phyloP scores from a whole-genome alignment of 257 asterid species.

The Echium plantagineum region DNA sequence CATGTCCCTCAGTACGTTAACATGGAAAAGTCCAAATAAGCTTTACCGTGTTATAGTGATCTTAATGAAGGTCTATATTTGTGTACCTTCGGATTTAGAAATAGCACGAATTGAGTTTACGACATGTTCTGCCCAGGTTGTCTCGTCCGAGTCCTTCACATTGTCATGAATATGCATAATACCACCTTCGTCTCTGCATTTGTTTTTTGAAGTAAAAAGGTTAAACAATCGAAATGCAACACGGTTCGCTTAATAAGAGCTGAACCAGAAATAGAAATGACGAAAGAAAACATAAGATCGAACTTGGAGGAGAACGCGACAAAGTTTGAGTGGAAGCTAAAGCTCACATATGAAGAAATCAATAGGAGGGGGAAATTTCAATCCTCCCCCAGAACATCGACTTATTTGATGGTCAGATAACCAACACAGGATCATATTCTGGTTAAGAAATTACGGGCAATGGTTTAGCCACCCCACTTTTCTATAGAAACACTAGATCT shows the following conservation, averaged over 20 bases:
- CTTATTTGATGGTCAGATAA: neutral
- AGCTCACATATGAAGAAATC: neutral
- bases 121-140: conserved; percentile 45
- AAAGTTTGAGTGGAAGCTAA: no score
- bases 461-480: neutral
- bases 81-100: conserved; percentile 51
- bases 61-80: neutral
- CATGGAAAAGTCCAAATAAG: neutral
- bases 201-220: neutral
- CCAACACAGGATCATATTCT: neutral
- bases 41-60: neutral
- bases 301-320: no score
- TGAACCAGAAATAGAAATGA: no score
- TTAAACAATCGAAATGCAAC: neutral
- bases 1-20: neutral
- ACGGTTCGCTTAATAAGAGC: neutral
- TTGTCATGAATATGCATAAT: conserved; percentile 70
- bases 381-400: neutral
- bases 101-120: conserved; percentile 43
- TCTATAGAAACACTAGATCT: no score
- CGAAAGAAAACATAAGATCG: no score
- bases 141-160: conserved; percentile 78
- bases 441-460: neutral
- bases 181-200: conserved; percentile 73
- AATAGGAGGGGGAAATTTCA: neutral